phyloP scores from a whole-genome alignment of 2,329 filamentous ascomycete genomes.

The Cladosporium sp. region DNA sequence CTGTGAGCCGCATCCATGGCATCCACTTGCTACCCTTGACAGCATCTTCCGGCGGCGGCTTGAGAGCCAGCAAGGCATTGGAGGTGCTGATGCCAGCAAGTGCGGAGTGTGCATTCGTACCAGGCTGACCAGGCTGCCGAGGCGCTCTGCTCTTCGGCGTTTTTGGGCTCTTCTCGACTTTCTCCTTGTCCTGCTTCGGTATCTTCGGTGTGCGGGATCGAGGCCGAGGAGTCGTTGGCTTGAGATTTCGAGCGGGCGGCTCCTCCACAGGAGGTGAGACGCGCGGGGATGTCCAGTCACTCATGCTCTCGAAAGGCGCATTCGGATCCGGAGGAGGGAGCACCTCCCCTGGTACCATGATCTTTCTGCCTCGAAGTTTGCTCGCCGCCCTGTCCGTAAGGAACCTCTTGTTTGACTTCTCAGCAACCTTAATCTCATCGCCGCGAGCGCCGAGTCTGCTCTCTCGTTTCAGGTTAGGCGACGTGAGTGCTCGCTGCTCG shows the following conservation, averaged over 20 bases:
- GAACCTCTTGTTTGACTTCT: constrained; percentile 21
- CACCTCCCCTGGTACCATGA: constrained; percentile 40
- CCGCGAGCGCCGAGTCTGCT: constrained; percentile 23
- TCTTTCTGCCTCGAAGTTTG: constrained; percentile 30
- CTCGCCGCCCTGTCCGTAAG: constrained; percentile 28
- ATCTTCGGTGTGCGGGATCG: constrained; percentile 32
- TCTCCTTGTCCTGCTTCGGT: constrained; percentile 30
- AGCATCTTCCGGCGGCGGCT: constrained; percentile 55
- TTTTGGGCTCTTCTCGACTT: constrained; percentile 26
- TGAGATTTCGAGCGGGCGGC: constrained; percentile 13
- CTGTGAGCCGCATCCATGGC: constrained; percentile 59
- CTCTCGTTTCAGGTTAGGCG: constrained; percentile 30
- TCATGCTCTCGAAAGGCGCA: constrained; percentile 30
- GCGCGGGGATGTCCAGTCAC: constrained; percentile 34
- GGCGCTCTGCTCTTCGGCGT: constrained; percentile 39
- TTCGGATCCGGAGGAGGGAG: constrained; percentile 40
- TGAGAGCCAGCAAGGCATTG: constrained; percentile 53
- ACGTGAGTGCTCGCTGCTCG: constrained; percentile 28
- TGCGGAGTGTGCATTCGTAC: constrained; percentile 49
- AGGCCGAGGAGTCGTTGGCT: constrained; percentile 21
- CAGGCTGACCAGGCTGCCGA: constrained; percentile 39
- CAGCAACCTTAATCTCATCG: constrained; percentile 21
- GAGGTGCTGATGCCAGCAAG: constrained; percentile 55
- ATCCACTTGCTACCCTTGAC: constrained; percentile 53
- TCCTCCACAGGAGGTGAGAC: constrained; percentile 29